Evolutionary conservation across 805 yeast genomes (phyloP).

Genomic region (Ogataea pignaliae): DNA sequence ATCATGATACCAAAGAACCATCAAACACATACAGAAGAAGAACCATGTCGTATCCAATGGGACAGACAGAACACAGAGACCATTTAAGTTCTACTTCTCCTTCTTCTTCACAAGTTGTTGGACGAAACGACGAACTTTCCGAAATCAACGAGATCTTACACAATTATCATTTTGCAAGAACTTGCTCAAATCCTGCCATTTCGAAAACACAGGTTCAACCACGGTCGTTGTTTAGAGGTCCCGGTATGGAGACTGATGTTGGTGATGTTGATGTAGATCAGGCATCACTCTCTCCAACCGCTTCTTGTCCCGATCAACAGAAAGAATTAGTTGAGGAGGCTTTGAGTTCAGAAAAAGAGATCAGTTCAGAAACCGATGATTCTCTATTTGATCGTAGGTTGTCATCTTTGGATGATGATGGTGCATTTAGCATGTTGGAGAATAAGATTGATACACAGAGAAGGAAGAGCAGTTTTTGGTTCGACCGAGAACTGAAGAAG

Average conservation of each 20-base stretch:
- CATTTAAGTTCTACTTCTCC: too few species aligned
- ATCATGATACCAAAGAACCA: neutral
- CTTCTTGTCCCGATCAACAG: neutral
- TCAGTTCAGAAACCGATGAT: neutral
- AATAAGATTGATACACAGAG: slow-evolving; percentile 12
- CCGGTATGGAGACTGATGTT: too few species aligned
- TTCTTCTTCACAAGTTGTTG: too few species aligned
- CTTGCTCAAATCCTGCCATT: neutral
- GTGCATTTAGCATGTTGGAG: slow-evolving; percentile 15
- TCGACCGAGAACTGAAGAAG: slow-evolving; percentile 5
- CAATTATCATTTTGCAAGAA: neutral
- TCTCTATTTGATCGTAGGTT: too few species aligned
- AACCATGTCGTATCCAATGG: too few species aligned
- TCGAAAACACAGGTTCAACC: too few species aligned
- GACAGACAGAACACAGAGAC: too few species aligned
- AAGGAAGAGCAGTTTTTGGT: slow-evolving; percentile 11
- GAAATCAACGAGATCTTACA: neutral
- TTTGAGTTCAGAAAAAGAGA: neutral
- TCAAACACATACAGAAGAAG: too few species aligned
- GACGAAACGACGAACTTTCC: neutral
- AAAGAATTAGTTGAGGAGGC: neutral
- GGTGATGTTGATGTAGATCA: neutral
- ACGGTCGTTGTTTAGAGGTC: too few species aligned
- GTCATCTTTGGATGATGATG: slow-evolving; percentile 1
- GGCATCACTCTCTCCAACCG: too few species aligned